phyloP scores from a whole-genome alignment of 225 moss, liverwort and hornwort genomes.

The Takakia lepidozioides region DNA sequence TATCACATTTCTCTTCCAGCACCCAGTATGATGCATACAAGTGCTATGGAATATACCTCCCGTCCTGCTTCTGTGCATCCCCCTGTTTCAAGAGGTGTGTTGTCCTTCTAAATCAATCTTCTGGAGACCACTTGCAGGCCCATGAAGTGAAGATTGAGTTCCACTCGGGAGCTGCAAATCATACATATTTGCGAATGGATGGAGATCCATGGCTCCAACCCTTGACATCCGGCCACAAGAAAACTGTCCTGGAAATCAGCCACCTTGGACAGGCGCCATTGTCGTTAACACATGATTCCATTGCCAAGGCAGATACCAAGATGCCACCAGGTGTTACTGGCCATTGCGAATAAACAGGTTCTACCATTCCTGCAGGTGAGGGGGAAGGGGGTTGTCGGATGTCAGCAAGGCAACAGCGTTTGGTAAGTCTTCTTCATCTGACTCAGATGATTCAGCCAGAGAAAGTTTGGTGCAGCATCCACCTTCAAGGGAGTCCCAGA shows the following conservation, averaged over 20 bases:
- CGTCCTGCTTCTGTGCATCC: no score
- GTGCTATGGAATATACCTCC: no score
- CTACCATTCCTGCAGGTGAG: no score
- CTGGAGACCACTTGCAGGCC: constrained; percentile 28
- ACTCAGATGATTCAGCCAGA: constrained; percentile 20
- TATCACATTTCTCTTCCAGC: no score
- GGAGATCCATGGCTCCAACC: constrained; percentile 92
- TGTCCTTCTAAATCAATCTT: no score
- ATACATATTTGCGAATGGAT: constrained; percentile 81
- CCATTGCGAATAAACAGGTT: no score
- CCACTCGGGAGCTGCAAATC: constrained; percentile 39
- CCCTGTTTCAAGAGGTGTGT: no score
- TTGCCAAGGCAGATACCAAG: constrained; percentile 30
- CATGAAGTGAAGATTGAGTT: constrained; percentile 77
- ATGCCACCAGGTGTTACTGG: constrained; percentile 10
- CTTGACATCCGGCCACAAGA: constrained; percentile 35
- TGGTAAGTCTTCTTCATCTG: constrained; percentile 12
- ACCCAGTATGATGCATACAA: no score
- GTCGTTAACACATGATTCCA: constrained; percentile 29
- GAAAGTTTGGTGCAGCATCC: constrained; percentile 40
- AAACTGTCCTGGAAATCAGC: constrained; percentile 70
- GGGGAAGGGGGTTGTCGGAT: constrained; percentile 13
- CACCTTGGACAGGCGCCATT: constrained; percentile 76
- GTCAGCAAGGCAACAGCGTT: constrained; percentile 9
- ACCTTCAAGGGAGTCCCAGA: no score